A percentile compares a stretch with the other conserved stretches of the same genome.
Evolutionary conservation across 2,329 filamentous ascomycete species (phyloP).

Genomic region (Fulvia fulva): DNA sequence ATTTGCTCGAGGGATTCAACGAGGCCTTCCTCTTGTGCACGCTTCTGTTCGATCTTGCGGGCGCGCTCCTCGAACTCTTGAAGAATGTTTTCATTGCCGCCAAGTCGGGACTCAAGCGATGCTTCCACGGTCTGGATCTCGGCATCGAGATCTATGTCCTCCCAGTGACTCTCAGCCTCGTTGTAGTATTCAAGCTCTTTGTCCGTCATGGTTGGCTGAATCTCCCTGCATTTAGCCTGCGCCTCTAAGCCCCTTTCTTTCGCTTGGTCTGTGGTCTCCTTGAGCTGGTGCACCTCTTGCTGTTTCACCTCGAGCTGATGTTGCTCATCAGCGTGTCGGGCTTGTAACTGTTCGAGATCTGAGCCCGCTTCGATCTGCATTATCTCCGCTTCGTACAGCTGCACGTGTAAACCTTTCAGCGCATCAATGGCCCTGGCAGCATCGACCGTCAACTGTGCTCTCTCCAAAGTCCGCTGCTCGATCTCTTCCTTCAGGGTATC

Average conservation of each 20-base stretch:
- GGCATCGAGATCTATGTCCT: conserved; percentile 59
- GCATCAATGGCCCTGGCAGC: conserved; percentile 59
- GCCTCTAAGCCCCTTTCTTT: conserved; percentile 12
- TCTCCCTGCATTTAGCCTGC: conserved; percentile 16
- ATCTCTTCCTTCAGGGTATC: conserved; percentile 45
- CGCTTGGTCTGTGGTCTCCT: conserved; percentile 6
- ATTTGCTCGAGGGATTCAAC: conserved; percentile 54
- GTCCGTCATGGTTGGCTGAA: conserved; percentile 25
- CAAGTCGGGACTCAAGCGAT: conserved; percentile 71
- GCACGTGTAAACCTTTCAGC: conserved; percentile 60
- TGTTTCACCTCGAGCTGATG: conserved; percentile 48
- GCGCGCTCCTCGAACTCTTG: conserved; percentile 72
- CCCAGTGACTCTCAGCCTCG: conserved; percentile 33
- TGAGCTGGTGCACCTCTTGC: conserved; percentile 38
- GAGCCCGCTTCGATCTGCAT: conserved; percentile 76
- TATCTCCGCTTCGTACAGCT: conserved; percentile 66
- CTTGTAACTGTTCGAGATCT: conserved; percentile 66
- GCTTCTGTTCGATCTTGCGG: conserved; percentile 64
- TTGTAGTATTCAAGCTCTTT: conserved; percentile 24
- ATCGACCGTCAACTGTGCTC: conserved; percentile 44
- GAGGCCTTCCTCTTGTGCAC: conserved; percentile 47
- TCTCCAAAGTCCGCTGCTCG: conserved; percentile 29
- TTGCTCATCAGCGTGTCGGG: conserved; percentile 57
- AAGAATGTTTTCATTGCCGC: conserved; percentile 68
- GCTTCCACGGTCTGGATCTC: conserved; percentile 72